Evolutionary conservation across 2,329 filamentous ascomycete species (phyloP).

Genomic region (Aureobasidium musti): DNA sequence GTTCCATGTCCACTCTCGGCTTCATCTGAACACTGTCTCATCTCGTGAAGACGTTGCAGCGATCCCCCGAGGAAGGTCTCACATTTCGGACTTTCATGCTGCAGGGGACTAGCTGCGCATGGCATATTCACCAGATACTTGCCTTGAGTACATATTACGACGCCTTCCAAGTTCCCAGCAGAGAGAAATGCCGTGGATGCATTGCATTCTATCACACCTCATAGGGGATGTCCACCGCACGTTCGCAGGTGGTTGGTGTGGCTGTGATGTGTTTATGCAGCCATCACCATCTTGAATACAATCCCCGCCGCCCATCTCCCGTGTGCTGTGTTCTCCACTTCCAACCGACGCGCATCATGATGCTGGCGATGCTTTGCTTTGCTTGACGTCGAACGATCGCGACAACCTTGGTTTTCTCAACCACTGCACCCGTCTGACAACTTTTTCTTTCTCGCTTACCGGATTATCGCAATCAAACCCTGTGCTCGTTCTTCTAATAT

Average conservation of each 20-base stretch:
- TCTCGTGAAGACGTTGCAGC: conserved; percentile 20
- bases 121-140: not conserved
- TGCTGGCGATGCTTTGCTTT: conserved; percentile 17
- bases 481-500: not conserved
- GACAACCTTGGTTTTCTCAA: conserved; percentile 11
- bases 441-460: not conserved
- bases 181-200: conserved; percentile 20
- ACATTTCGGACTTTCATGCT: conserved; percentile 17
- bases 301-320: conserved; percentile 15
- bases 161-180: not conserved
- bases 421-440: conserved; percentile 1
- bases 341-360: conserved; percentile 7
- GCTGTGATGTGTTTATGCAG: conserved; percentile 24
- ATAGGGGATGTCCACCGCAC: not conserved
- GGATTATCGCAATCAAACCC: conserved; percentile 15
- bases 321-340: conserved; percentile 14
- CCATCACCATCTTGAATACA: conserved; percentile 1
- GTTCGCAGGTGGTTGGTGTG: conserved; percentile 28
- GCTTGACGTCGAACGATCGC: conserved; percentile 22
- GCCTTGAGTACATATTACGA: conserved; percentile 9
- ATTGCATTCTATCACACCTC: conserved; percentile 20
- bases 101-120: conserved; percentile 10
- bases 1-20: conserved; percentile 6
- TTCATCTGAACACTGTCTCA: conserved; percentile 17
- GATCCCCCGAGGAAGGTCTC: conserved; percentile 16